Percentiles rank a stretch among this genome's conserved stretches.
phyloP scores from a whole-genome alignment of 352 stramenopile genomes.

The Phytopythium chamaehyphon region DNA sequence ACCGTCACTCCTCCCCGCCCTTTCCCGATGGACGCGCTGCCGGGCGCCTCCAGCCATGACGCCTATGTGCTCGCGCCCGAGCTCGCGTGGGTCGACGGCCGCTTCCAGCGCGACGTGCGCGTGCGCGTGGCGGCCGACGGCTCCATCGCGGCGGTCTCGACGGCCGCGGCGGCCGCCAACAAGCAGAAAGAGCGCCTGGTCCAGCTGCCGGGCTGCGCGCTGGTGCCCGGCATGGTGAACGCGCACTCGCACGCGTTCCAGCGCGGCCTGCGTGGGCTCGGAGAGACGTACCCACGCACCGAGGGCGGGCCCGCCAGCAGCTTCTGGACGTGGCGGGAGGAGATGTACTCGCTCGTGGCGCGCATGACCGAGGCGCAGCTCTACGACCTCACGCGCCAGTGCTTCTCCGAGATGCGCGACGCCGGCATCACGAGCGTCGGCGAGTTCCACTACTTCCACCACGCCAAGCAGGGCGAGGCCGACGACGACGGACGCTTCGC shows the following conservation, averaged over 20 bases:
- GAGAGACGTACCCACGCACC: constrained; percentile 65
- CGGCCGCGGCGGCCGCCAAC: background rate
- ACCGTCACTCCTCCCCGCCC: background rate
- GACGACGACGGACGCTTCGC: constrained; percentile 39
- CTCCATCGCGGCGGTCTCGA: constrained; percentile 33
- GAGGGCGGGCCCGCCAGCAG: constrained; percentile 30
- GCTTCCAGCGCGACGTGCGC: constrained; percentile 46
- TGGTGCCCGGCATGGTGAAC: constrained; percentile 75
- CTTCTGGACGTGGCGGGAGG: constrained; percentile 81
- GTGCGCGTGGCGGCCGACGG: constrained; percentile 50
- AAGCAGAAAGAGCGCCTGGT: constrained; percentile 11
- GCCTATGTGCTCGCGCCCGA: constrained; percentile 55
- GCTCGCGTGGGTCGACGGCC: constrained; percentile 61
- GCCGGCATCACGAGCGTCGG: constrained; percentile 73
- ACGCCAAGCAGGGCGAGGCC: constrained; percentile 31
- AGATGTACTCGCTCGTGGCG: constrained; percentile 81
- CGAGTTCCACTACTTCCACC: constrained; percentile 83
- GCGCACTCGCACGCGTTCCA: constrained; percentile 82
- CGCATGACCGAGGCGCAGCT: constrained; percentile 60
- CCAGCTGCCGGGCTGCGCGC: constrained; percentile 38
- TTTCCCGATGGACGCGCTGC: constrained; percentile 18
- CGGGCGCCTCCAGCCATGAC: constrained; percentile 7
- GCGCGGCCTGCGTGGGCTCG: constrained; percentile 60
- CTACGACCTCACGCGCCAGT: constrained; percentile 65
- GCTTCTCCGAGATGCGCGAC: constrained; percentile 77